These are phyloP conservation scores for Helotiales sp. DNA, from an alignment of 2,329 filamentous ascomycete genomes.

Conservation along the genomic window DNA sequence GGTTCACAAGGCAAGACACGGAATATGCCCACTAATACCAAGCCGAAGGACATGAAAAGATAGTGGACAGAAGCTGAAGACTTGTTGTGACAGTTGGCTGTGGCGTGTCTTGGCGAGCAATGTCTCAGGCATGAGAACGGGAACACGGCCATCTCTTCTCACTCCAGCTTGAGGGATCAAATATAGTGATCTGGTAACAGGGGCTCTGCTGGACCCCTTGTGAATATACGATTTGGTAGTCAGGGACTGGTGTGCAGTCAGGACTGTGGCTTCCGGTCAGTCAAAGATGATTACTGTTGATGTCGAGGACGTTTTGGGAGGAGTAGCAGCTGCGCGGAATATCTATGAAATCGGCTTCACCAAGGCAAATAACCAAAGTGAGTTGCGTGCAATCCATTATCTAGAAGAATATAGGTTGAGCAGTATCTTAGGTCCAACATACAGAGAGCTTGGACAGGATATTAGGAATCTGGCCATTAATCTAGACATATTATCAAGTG, in stretches of 20 bases:
- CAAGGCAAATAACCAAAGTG: not conserved
- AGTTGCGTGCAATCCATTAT: not conserved
- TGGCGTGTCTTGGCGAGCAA: not conserved
- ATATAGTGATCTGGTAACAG: not conserved
- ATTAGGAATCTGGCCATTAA: conserved; percentile 1
- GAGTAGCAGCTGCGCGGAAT: not conserved
- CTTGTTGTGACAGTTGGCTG: not conserved
- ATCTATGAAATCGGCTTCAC: conserved; percentile 2
- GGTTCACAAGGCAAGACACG: too few species aligned
- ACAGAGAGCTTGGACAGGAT: not conserved
- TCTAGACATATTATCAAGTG: not conserved
- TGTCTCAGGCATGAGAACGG: not conserved
- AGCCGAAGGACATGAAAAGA: too few species aligned
- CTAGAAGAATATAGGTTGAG: not conserved
- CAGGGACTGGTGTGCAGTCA: not conserved
- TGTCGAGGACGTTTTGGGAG: not conserved
- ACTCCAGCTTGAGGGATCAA: not conserved
- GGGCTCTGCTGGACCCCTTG: not conserved
- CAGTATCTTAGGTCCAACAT: not conserved
- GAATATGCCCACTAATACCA: too few species aligned
- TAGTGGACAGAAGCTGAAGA: too few species aligned
- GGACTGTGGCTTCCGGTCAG: not conserved
- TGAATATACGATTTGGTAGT: not conserved
- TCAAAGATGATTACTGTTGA: not conserved
- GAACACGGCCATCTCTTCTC: not conserved